These are phyloP conservation scores for Fusarium citri DNA, from an alignment of 2,329 filamentous ascomycete species.

Conservation along the genomic window DNA sequence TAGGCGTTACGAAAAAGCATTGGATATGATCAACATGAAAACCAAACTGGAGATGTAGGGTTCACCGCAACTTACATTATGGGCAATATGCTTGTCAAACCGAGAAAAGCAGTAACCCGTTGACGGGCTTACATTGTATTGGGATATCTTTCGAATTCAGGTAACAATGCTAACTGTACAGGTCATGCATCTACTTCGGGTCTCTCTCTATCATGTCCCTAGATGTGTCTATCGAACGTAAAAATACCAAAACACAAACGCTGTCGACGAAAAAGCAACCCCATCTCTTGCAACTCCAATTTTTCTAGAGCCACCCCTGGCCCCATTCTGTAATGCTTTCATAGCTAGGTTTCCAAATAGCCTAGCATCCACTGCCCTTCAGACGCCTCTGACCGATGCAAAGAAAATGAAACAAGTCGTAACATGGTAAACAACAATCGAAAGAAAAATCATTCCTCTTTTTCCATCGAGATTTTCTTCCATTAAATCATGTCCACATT, in stretches of 20 bases:
- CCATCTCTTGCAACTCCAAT: conserved; percentile 33
- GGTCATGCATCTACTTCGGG: conserved; percentile 19
- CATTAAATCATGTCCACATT: conserved; percentile 35
- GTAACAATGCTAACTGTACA: conserved; percentile 42
- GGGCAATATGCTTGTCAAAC: conserved; percentile 17
- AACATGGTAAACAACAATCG: conserved; percentile 36
- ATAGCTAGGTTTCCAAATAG: conserved; percentile 14
- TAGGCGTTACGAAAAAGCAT: conserved; percentile 20
- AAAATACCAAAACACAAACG: conserved; percentile 26
- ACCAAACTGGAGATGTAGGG: conserved; percentile 8
- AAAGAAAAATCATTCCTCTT: conserved; percentile 26
- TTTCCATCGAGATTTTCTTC: conserved; percentile 33
- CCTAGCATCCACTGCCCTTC: conserved; percentile 17
- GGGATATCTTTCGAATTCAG: conserved; percentile 14
- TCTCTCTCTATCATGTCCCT: conserved; percentile 29
- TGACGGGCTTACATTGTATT: conserved; percentile 11
- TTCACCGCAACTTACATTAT: conserved; percentile 12
- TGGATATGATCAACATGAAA: conserved; percentile 3
- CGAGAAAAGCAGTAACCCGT: conserved; percentile 13
- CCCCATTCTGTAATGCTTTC: conserved; percentile 20
- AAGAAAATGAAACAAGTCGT: conserved; percentile 20
- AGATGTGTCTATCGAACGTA: conserved; percentile 30
- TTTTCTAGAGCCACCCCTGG: conserved; percentile 29
- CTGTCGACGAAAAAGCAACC: conserved; percentile 22
- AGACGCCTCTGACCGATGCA: conserved; percentile 39